phyloP scores from a whole-genome alignment of 176 grass and related monocot species.

The Triticum dicoccoides region DNA sequence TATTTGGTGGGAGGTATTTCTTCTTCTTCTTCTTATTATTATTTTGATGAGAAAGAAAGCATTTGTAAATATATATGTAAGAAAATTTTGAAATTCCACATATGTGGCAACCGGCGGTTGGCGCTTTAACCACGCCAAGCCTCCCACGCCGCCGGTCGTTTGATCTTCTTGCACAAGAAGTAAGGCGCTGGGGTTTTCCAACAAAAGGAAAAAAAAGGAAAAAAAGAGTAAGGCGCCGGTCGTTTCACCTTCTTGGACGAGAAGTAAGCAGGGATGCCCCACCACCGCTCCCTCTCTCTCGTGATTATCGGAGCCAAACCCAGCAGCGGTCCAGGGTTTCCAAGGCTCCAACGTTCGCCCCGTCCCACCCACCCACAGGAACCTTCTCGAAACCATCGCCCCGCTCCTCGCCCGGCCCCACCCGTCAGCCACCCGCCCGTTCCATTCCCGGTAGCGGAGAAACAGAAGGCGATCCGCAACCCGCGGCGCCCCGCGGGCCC shows the following conservation, averaged over 20 bases:
- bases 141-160: not conserved
- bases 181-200: not conserved
- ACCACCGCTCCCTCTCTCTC: not conserved
- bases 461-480: constrained; percentile 12
- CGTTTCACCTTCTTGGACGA: constrained; percentile 24
- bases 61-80: too few species aligned
- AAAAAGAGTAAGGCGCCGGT: not conserved
- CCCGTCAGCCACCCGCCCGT: not conserved
- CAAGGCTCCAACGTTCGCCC: not conserved
- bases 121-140: not conserved
- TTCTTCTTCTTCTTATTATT: too few species aligned
- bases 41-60: too few species aligned
- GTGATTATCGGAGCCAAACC: constrained; percentile 17
- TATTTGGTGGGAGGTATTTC: too few species aligned
- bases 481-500: constrained; percentile 14
- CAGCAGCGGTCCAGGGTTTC: constrained; percentile 26
- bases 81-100: too few species aligned
- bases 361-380: not conserved
- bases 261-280: not conserved
- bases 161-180: not conserved
- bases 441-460: not conserved
- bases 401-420: not conserved
- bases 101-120: too few species aligned
- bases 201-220: too few species aligned
- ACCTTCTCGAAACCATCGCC: constrained; percentile 27